These are phyloP conservation scores for Sarocladium kiliense DNA, from an alignment of 2,329 filamentous ascomycete species.

Conservation along the genomic window DNA sequence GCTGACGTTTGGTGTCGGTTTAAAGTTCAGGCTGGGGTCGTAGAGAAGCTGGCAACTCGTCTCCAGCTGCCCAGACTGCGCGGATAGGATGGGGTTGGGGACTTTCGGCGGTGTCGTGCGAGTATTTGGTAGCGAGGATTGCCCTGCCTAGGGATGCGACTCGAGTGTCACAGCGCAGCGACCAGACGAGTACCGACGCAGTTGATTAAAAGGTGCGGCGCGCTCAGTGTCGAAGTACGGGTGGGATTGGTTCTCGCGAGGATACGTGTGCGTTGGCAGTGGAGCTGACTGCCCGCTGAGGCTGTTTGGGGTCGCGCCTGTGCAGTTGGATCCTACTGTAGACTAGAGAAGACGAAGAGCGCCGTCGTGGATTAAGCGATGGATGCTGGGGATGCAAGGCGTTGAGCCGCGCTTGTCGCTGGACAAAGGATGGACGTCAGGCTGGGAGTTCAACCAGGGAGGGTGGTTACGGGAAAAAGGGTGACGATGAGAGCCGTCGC, in stretches of 20 bases:
- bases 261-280: conserved; percentile 7
- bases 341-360: background rate
- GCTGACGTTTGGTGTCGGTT: conserved; percentile 8
- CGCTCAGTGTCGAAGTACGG: background rate
- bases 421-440: background rate
- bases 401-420: conserved; percentile 5
- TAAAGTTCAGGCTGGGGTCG: conserved; percentile 2
- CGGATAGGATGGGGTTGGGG: background rate
- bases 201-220: background rate
- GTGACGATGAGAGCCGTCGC: background rate
- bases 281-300: background rate
- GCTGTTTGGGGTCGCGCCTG: background rate
- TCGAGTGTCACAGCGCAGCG: background rate
- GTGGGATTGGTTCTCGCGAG: conserved; percentile 3
- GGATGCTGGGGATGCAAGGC: background rate
- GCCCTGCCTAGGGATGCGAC: background rate
- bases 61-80: background rate
- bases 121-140: background rate
- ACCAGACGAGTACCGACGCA: background rate
- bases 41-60: background rate
- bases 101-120: background rate
- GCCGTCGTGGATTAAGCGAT: background rate
- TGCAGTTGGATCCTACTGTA: background rate
- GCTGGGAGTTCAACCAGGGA: background rate
- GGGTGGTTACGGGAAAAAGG: background rate